Evolutionary conservation across 2,329 filamentous ascomycete genomes (phyloP), one percentile per base, ranked within the genome.

Genomic region (Helotiales sp.): DNA sequence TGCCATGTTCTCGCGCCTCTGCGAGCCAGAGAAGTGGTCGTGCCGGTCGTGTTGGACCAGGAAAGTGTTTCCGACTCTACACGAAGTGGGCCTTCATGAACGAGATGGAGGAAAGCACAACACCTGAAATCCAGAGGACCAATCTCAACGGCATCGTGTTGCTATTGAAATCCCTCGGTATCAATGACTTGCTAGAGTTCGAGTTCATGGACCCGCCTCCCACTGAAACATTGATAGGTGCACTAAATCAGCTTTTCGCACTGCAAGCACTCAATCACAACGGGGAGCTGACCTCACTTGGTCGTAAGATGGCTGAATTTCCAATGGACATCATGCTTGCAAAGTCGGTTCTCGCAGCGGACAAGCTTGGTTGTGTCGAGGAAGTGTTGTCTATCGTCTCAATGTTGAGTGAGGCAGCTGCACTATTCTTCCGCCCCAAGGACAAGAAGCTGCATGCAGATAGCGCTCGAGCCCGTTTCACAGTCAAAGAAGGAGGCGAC

Each of bases 381-480:
- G 96, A 99, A 79, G 89, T 98, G 0, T 83, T 99, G 17, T 93
- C 92, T 0, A 93, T 98, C 58, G 93, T 98, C n/a, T 89, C 94
- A 49, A 97, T 98, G 92, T 86, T 98, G 0, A 89, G 91, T 68
- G 96, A 98, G 80, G 89, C 92, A 1, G 93, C 91, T 3, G 90
- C 93, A 0, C 86, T 99, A 5, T 99, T 97, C 83, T 97, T 96
- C 85, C 87, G 93, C 0, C 94, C 96, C 22, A 97, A 97, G 77
- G 94, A 99, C 81, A 97, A 98, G 83, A 97, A 97, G 78, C 91
- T 97, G 30, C 93, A 97, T 75, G 96, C 96, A 13, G 95, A 99
- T 78, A 93, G 91, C 69, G 96, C 96, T 0, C 89, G 93, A 15
- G 90, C 91, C 40, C 88, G 95, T 1, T 98, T 98, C 80, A 97